A percentile compares a stretch with the other conserved stretches of the same genome.
Evolutionary conservation across 2,329 filamentous ascomycete genomes (phyloP).

Genomic region (Aspergillus latus): DNA sequence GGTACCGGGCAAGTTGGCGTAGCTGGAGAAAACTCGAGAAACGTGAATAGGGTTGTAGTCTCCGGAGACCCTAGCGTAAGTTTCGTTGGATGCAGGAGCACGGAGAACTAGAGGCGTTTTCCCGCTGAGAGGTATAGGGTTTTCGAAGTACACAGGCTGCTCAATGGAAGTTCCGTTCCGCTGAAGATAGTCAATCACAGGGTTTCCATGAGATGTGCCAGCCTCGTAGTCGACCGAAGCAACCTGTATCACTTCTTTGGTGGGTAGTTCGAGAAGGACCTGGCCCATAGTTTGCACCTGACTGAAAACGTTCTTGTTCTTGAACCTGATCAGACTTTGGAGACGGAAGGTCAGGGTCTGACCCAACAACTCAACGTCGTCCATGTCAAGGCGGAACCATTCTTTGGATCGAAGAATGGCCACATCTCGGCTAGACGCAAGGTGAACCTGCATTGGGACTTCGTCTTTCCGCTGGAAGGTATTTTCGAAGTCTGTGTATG

Average conservation of each 20-base stretch:
- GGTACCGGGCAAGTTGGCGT: slow-evolving; percentile 91
- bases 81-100: slow-evolving; percentile 94
- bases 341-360: slow-evolving; percentile 96
- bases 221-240: slow-evolving; percentile 96
- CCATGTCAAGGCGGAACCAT: slow-evolving; percentile 89
- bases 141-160: slow-evolving; percentile 95
- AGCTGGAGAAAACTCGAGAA: slow-evolving; percentile 91
- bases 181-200: slow-evolving; percentile 92
- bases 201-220: slow-evolving; percentile 88
- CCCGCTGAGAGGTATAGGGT: slow-evolving; percentile 90
- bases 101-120: slow-evolving; percentile 85
- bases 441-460: slow-evolving; percentile 88
- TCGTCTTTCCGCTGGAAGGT: slow-evolving; percentile 98
- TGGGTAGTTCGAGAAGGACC: slow-evolving; percentile 89
- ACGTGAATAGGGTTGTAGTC: slow-evolving; percentile 99
- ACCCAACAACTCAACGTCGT: slow-evolving; percentile 81
- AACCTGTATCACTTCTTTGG: slow-evolving; percentile 95
- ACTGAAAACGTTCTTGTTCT: slow-evolving; percentile 90
- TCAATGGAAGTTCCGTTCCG: slow-evolving; percentile 90
- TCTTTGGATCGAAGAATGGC: slow-evolving; percentile 94
- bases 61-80: slow-evolving; percentile 93
- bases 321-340: slow-evolving; percentile 86
- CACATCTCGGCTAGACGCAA: slow-evolving; percentile 84
- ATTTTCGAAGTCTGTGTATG: slow-evolving; percentile 92
- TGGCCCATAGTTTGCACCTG: slow-evolving; percentile 89